phyloP scores from a whole-genome alignment of 148 eudicot genomes.

The Oxyria digyna region DNA sequence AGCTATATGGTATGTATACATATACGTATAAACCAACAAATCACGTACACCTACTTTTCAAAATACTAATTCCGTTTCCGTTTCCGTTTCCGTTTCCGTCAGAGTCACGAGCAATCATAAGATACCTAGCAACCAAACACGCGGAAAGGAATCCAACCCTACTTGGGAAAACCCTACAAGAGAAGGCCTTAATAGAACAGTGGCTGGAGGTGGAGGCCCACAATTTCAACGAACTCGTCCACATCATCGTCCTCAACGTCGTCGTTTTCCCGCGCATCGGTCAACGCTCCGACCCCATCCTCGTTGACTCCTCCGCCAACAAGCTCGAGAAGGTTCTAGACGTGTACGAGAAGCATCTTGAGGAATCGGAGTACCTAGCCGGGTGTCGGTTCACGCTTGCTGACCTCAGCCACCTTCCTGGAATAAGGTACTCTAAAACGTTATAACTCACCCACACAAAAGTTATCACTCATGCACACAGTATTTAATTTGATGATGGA shows the following conservation, averaged over 20 bases:
- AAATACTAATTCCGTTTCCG: no score
- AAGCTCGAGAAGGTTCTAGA: constrained; percentile 51
- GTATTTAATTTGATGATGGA: no score
- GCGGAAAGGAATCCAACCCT: constrained; percentile 25
- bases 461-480: no score
- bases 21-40: no score
- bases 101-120: no score
- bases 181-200: constrained; percentile 50
- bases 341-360: constrained; percentile 40
- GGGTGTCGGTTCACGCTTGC: constrained; percentile 1
- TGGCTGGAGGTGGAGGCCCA: constrained; percentile 72
- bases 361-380: constrained; percentile 4
- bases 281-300: constrained; percentile 16
- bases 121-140: constrained; percentile 20
- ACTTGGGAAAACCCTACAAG: constrained; percentile 37
- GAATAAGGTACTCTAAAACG: no score
- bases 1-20: no score
- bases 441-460: no score
- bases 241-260: constrained; percentile 40
- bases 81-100: no score
- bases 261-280: constrained; percentile 29
- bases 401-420: constrained; percentile 8
- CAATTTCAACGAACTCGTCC: constrained; percentile 43
- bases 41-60: no score
- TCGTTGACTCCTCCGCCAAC: constrained; percentile 22